A percentile compares a stretch with the other conserved stretches of the same genome.
These are phyloP conservation scores for Niebla homalea DNA, from an alignment of 495 filamentous ascomycete species.

Conservation along the genomic window DNA sequence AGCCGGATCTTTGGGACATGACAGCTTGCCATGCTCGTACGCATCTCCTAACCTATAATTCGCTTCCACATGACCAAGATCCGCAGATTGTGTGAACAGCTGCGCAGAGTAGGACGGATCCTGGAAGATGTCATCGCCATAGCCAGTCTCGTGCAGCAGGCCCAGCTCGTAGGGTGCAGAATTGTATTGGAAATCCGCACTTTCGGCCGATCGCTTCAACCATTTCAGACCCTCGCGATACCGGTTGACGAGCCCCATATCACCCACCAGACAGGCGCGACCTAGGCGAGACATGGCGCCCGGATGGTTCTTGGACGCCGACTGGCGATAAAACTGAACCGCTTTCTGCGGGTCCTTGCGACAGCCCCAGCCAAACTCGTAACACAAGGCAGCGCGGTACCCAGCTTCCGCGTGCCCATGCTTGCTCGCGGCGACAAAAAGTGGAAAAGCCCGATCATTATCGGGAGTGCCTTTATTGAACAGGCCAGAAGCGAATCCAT, in stretches of 20 bases:
- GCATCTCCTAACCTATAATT: conserved; percentile 84
- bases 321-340: conserved; percentile 79
- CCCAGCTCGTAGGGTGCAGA: conserved; percentile 85
- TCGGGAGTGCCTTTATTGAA: conserved; percentile 90
- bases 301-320: conserved; percentile 86
- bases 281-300: conserved; percentile 89
- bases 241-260: conserved; percentile 71
- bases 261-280: conserved; percentile 74
- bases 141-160: conserved; percentile 74
- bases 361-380: conserved; percentile 96
- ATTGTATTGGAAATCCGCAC: conserved; percentile 83
- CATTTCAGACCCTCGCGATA: conserved; percentile 91
- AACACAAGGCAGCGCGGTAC: conserved; percentile 87
- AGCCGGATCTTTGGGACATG: conserved; percentile 80
- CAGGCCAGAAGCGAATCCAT: conserved; percentile 85
- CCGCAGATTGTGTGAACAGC: conserved; percentile 85
- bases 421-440: conserved; percentile 89
- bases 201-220: conserved; percentile 84
- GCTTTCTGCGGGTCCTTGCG: conserved; percentile 80
- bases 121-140: conserved; percentile 81
- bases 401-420: conserved; percentile 95
- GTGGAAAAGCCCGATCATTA: conserved; percentile 74
- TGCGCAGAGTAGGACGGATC: conserved; percentile 87
- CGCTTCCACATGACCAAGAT: conserved; percentile 77
- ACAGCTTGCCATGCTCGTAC: conserved; percentile 83